These are phyloP conservation scores for Citropsis articulata DNA, from an alignment of 345 rosid genomes.

Conservation along the genomic window DNA sequence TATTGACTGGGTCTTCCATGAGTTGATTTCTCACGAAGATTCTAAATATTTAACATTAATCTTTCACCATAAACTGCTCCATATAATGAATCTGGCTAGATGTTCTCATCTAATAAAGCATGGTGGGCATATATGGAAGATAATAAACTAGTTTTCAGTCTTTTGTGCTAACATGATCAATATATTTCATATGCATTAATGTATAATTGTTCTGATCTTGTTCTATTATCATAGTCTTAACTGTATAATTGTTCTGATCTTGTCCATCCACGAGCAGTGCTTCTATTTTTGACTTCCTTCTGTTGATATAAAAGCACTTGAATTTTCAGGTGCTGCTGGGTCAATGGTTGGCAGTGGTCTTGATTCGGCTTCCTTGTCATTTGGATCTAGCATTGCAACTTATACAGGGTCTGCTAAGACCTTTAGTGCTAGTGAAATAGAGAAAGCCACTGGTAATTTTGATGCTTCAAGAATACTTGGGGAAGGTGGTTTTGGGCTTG, in stretches of 20 bases:
- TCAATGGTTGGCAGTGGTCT: conserved; percentile 61
- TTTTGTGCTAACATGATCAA: background rate
- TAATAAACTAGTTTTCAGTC: background rate
- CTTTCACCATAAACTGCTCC: background rate
- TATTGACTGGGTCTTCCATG: background rate
- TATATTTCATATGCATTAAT: background rate
- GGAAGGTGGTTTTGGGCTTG: conserved; percentile 96
- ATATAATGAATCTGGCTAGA: background rate
- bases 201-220: background rate
- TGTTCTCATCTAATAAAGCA: background rate
- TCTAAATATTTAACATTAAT: background rate
- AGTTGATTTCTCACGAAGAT: background rate
- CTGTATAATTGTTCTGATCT: conserved; percentile 1
- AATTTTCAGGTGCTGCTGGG: conserved; percentile 56
- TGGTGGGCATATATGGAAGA: background rate
- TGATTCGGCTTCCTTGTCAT: conserved; percentile 74
- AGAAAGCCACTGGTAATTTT: conserved; percentile 74
- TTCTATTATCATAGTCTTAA: background rate
- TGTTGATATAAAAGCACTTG: background rate
- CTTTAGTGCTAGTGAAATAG: conserved; percentile 67
- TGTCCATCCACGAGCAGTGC: background rate
- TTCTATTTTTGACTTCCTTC: background rate
- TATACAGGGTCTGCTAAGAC: conserved; percentile 89
- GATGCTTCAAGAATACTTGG: conserved; percentile 70
- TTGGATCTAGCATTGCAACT: conserved; percentile 79